Evolutionary conservation across 2,329 filamentous ascomycete species (phyloP).

Genomic region (Hawksworthiomyces lignivorus): DNA sequence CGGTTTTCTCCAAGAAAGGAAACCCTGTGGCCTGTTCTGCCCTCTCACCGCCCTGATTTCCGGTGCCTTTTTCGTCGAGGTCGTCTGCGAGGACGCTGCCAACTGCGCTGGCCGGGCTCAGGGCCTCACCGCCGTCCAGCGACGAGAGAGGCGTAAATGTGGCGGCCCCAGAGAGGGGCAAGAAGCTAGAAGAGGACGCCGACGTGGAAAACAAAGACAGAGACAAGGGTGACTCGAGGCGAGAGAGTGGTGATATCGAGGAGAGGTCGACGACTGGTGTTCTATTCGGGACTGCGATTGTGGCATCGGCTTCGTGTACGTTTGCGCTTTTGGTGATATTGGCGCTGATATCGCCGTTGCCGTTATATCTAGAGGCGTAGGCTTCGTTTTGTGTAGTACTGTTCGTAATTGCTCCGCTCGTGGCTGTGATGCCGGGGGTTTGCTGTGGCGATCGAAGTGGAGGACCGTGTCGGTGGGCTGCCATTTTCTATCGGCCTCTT

Average conservation of each 20-base stretch:
- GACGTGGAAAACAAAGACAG: slow-evolving; percentile 10
- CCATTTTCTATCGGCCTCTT: no score
- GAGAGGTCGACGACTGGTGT: not conserved
- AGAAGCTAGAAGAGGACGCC: slow-evolving; percentile 2
- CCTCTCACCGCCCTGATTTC: not conserved
- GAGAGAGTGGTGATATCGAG: slow-evolving; percentile 6
- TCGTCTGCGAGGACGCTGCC: not conserved
- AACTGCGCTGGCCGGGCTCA: not conserved
- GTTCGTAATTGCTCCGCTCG: not conserved
- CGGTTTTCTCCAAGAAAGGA: not conserved
- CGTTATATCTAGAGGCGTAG: no score
- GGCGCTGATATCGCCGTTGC: no score
- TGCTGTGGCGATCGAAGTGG: no score
- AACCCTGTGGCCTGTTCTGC: not conserved
- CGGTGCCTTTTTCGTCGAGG: not conserved
- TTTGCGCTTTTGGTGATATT: not conserved
- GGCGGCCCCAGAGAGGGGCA: slow-evolving; percentile 3
- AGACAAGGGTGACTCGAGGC: slow-evolving; percentile 6
- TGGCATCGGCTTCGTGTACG: not conserved
- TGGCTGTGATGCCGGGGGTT: no score
- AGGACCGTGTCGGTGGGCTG: not conserved
- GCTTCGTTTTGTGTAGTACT: not conserved
- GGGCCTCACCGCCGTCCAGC: slow-evolving; percentile 7
- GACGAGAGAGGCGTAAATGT: slow-evolving; percentile 10
- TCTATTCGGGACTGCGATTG: not conserved